Evolutionary conservation across 306 rosid genomes (phyloP).

Genomic region (Quercus glauca): DNA sequence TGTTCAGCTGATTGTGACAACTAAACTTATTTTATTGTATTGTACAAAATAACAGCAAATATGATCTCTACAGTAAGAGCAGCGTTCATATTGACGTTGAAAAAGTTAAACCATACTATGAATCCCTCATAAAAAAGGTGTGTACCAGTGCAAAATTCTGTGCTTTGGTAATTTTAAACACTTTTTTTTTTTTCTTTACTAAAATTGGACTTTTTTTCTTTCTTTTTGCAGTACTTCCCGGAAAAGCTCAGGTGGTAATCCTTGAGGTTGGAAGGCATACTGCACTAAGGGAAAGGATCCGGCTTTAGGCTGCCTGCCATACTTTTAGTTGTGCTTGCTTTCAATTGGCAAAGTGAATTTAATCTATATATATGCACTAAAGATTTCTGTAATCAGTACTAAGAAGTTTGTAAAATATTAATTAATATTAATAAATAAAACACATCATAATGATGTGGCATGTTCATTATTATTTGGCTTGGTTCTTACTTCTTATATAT

Average conservation of each 20-base stretch:
- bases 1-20: background rate
- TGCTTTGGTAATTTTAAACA: background rate
- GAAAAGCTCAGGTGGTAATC: background rate
- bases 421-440: background rate
- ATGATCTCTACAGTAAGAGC: conserved; percentile 8
- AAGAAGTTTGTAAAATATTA: too few relatives aligned
- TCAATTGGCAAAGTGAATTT: background rate
- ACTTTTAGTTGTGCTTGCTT: background rate
- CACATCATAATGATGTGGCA: background rate
- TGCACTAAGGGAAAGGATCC: background rate
- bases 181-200: background rate
- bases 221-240: background rate
- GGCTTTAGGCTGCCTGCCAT: background rate
- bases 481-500: too few relatives aligned
- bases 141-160: background rate
- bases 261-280: background rate
- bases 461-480: too few relatives aligned
- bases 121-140: conserved; percentile 4
- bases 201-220: background rate
- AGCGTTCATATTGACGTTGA: background rate
- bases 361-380: too few relatives aligned
- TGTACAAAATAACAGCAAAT: background rate
- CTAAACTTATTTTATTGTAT: background rate
- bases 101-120: conserved; percentile 6
- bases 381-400: too few relatives aligned